These are phyloP conservation scores for Trichoderma brevicompactum DNA, from an alignment of 2,329 filamentous ascomycete genomes.

Conservation along the genomic window DNA sequence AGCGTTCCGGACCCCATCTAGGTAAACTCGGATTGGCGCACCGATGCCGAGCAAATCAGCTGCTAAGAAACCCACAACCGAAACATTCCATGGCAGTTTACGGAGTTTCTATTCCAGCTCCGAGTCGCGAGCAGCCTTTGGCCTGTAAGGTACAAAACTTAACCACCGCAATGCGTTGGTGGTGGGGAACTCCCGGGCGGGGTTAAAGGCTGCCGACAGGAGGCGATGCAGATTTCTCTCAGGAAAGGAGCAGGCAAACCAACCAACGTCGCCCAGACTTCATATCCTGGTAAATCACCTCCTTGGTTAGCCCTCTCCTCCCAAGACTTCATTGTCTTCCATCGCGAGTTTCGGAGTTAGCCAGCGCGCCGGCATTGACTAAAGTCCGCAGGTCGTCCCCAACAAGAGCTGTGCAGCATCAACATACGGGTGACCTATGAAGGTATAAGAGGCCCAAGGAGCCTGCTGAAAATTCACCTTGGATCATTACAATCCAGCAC, in stretches of 20 bases:
- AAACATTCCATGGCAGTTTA: neutral
- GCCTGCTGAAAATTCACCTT: neutral
- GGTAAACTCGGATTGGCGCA: neutral
- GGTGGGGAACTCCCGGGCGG: constrained; percentile 4
- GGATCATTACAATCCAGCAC: neutral
- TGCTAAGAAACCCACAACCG: neutral
- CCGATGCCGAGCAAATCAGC: neutral
- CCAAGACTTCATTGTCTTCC: neutral
- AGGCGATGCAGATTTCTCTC: constrained; percentile 2
- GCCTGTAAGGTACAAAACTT: neutral
- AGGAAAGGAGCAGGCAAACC: neutral
- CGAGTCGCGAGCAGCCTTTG: neutral
- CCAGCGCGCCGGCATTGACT: neutral
- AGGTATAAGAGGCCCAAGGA: neutral
- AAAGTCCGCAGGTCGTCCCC: neutral
- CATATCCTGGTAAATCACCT: neutral
- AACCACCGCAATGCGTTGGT: neutral
- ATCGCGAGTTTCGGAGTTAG: constrained; percentile 1
- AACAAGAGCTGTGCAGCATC: neutral
- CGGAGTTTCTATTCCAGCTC: neutral
- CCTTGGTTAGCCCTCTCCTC: too few species aligned
- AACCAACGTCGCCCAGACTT: too few species aligned
- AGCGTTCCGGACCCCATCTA: constrained; percentile 5
- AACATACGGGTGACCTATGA: neutral
- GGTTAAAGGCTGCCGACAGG: neutral